Conservation (phyloP, 768 basidiomycete species). For the Leccinum barrowsii region DNA sequence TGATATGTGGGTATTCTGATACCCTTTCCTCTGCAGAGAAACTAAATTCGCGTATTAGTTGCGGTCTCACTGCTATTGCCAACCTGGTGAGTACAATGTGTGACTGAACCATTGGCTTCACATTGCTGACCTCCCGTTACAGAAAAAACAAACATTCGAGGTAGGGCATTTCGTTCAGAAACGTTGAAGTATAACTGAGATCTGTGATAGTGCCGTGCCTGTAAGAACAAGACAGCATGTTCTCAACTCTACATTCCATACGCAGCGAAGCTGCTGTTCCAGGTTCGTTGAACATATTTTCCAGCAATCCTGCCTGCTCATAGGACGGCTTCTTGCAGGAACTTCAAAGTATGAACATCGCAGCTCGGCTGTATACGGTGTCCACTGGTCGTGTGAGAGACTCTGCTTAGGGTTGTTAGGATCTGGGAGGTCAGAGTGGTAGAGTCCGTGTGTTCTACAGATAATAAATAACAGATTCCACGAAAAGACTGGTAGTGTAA, state of each 20-base stretch:
- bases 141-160: conserved; percentile 99
- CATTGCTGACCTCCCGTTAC: conserved; percentile 6
- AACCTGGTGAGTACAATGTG: conserved; percentile 66
- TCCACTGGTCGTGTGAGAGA: conserved; percentile 86
- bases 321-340: conserved; percentile 45
- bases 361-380: conserved; percentile 80
- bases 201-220: conserved; percentile 71
- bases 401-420: conserved; percentile 14
- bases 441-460: conserved; percentile 36
- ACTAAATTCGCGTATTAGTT: conserved; percentile 42
- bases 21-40: conserved; percentile 1
- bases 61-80: conserved; percentile 95
- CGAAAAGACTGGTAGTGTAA: conserved; percentile 3
- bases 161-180: conserved; percentile 28
- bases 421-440: neutral
- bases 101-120: neutral
- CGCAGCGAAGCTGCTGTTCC: conserved; percentile 94
- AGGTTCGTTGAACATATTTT: conserved; percentile 46
- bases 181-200: conserved; percentile 4
- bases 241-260: conserved; percentile 93
- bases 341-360: conserved; percentile 94
- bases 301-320: neutral
- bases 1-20: conserved; percentile 69
- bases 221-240: conserved; percentile 94
- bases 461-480: conserved; percentile 18